Conservation (phyloP, 352 stramenopile species). For the Phytopythium boreale region DNA sequence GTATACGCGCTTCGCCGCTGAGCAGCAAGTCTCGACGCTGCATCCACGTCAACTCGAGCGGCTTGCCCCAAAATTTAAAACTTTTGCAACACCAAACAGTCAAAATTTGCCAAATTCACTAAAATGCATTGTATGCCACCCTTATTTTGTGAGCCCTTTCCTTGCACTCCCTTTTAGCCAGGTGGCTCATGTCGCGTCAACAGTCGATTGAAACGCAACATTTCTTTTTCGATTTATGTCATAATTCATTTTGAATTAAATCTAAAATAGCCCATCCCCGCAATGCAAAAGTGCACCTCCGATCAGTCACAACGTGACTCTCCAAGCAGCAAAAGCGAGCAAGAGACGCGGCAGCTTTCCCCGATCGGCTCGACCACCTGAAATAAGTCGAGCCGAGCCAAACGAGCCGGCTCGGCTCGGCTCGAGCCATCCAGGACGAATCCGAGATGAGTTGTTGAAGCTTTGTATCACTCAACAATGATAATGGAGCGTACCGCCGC, state of each 20-base stretch:
- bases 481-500: neutral
- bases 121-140: no score
- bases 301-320: neutral
- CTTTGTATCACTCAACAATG: constrained; percentile 5
- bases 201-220: neutral
- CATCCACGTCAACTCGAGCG: no score
- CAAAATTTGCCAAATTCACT: no score
- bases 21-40: no score
- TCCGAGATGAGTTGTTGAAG: constrained; percentile 7
- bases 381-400: neutral
- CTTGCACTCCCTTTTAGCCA: no score
- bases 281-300: no score
- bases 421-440: neutral
- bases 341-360: neutral
- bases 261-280: no score
- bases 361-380: neutral
- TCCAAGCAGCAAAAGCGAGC: constrained; percentile 2
- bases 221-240: neutral
- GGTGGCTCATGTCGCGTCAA: neutral
- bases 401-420: constrained; percentile 6
- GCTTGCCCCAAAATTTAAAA: no score
- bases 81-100: no score
- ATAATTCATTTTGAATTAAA: neutral
- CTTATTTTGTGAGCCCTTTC: no score
- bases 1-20: no score